phyloP scores from a whole-genome alignment of 257 asterid species.

The Scutellaria minor region DNA sequence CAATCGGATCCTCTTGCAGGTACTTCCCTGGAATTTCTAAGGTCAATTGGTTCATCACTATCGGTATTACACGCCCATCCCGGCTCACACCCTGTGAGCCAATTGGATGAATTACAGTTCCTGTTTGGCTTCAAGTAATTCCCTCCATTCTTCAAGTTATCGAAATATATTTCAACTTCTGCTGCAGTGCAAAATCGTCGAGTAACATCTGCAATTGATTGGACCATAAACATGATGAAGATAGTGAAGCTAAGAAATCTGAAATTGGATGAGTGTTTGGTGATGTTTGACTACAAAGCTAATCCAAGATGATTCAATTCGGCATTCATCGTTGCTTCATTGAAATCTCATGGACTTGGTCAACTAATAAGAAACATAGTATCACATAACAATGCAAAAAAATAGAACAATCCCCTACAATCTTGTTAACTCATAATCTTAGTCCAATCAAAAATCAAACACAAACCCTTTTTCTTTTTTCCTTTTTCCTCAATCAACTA shows the following conservation, averaged over 20 bases:
- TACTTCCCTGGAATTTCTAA: conserved; percentile 41
- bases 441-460: neutral
- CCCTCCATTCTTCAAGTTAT: conserved; percentile 50
- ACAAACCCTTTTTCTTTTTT: neutral
- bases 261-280: neutral
- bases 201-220: conserved; percentile 54
- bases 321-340: neutral
- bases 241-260: neutral
- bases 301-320: conserved; percentile 7
- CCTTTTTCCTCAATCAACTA: neutral
- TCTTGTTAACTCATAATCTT: conserved; percentile 4
- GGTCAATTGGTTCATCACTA: conserved; percentile 44
- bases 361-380: neutral
- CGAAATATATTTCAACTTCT: conserved; percentile 65
- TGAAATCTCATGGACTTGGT: conserved; percentile 14
- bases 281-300: conserved; percentile 1
- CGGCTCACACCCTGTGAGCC: conserved; percentile 85
- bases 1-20: conserved; percentile 74
- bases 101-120: conserved; percentile 76
- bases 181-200: conserved; percentile 74
- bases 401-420: conserved; percentile 10
- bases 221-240: conserved; percentile 1
- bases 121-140: conserved; percentile 54
- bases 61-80: conserved; percentile 86
- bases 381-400: neutral